Evolutionary conservation across 441 rosid species (phyloP).

Genomic region (Rhodomyrtus psidioides): DNA sequence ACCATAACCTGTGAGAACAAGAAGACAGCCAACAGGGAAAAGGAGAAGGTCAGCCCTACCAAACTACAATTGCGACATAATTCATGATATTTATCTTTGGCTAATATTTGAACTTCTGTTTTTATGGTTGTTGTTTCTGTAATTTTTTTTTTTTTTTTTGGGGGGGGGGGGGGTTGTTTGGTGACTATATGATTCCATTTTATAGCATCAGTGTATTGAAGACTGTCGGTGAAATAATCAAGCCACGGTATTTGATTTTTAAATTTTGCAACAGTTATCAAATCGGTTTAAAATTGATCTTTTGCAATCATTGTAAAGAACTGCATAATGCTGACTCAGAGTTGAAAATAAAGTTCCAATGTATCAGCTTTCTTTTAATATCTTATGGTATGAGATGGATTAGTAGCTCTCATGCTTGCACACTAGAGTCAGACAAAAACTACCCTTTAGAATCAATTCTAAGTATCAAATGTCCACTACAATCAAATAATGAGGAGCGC

Average conservation of each 20-base stretch:
- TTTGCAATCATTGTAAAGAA: background rate
- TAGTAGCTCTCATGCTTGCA: background rate
- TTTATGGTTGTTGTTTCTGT: background rate
- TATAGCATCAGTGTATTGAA: background rate
- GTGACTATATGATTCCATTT: background rate
- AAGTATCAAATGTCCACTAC: background rate
- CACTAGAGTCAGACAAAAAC: background rate
- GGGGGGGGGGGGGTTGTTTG: no score
- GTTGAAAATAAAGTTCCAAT: background rate
- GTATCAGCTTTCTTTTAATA: background rate
- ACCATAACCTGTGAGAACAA: conserved; percentile 47
- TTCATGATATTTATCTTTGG: background rate
- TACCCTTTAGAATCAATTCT: background rate
- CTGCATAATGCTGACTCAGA: background rate
- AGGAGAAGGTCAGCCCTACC: conserved; percentile 48
- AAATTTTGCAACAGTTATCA: background rate
- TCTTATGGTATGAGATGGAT: background rate
- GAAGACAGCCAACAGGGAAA: conserved; percentile 58
- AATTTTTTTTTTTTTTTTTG: background rate
- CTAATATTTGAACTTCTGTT: background rate
- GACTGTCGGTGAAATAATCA: background rate
- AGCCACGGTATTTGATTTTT: background rate
- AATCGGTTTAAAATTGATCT: background rate
- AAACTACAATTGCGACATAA: background rate
- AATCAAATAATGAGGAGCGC: background rate